Base-by-base conservation (phyloP, 1,284 basidiomycete genomes). In the Earliella scabrosa region DNA sequence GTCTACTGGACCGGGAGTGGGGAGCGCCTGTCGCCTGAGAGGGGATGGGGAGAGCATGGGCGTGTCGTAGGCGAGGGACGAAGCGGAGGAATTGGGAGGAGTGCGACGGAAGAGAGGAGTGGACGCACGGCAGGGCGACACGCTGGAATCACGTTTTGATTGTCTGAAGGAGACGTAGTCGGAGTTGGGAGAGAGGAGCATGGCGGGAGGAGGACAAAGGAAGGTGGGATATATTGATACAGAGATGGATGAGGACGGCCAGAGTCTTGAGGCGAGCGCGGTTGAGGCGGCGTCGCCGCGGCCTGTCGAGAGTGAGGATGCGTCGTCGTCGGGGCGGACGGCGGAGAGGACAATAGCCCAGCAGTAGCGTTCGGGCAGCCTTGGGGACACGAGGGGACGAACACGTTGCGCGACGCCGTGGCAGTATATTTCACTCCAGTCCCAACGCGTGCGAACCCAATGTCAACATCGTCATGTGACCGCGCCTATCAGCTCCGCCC, bases 11-110 rank as follows among this genome's bases (percentile, higher is more conserved):
- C 67, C 63, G 58, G 77, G 75, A 9, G 56, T 50, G 21, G 68
- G 63, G 46, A 63, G 50, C 34, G 63, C 46, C 36, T 65, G 64
- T 32, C 67, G 63, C 50, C 81, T 76, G 55, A 85, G 76, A 16
- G 85, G 86, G 5, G 87, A 88, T 20, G 85, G 83, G 1, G 86
- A 81, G 56, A 83, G 77, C 78, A 86, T 81, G 45, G 83, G 79
- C 35, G 82, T 78, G 65, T 80, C 77, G 63, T 75, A 82, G 59
- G 72, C 36, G 68, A 75, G 61, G 61, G 65, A 36, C 21, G 66
- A 63, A 47, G 63, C 49, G 18, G 64, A 45, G 43, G 65, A 64
- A 50, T 69, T 68, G 7, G 72, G 72, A 16, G 73, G 76, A 0
- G 77, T 76, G 39, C 73, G 74, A 55, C 74, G 60, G 64, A 67